These are phyloP conservation scores for Chaetomium sp. DNA, from an alignment of 2,329 filamentous ascomycete genomes.

Conservation along the genomic window DNA sequence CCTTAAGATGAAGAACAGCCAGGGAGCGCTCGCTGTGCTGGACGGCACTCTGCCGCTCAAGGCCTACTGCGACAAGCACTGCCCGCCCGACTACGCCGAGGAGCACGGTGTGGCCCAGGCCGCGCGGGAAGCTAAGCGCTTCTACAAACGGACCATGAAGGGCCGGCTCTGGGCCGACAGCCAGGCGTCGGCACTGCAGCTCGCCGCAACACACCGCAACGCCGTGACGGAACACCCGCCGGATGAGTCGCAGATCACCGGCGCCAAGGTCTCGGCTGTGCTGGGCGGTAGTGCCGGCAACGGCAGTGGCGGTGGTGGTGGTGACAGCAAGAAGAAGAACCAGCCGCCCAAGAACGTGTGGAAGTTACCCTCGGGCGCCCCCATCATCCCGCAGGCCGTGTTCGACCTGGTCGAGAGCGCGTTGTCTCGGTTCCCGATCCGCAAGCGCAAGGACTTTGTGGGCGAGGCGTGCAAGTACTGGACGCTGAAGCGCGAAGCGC, in stretches of 20 bases:
- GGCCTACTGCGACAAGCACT: conserved; percentile 93
- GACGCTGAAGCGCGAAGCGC: conserved; percentile 91
- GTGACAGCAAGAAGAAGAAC: conserved; percentile 71
- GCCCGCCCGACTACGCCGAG: conserved; percentile 77
- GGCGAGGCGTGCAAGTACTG: conserved; percentile 94
- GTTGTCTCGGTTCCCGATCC: conserved; percentile 69
- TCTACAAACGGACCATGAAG: conserved; percentile 84
- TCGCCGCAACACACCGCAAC: conserved; percentile 66
- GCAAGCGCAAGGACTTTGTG: conserved; percentile 86
- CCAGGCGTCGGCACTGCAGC: conserved; percentile 71
- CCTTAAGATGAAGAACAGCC: conserved; percentile 92
- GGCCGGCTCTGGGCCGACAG: conserved; percentile 88
- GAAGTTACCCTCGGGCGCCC: conserved; percentile 90
- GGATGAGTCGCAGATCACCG: conserved; percentile 78
- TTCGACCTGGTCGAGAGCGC: conserved; percentile 81
- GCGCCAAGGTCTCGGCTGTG: conserved; percentile 70
- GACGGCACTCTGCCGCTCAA: conserved; percentile 78
- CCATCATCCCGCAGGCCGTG: conserved; percentile 84
- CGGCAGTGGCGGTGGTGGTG: conserved; percentile 22
- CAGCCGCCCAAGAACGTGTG: conserved; percentile 64
- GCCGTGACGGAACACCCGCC: conserved; percentile 61
- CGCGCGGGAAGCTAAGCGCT: conserved; percentile 75
- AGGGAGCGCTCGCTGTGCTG: conserved; percentile 69
- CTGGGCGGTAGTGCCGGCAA: conserved; percentile 30
- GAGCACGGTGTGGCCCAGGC: conserved; percentile 79